Percentiles rank a stretch among this genome's conserved stretches.
These are phyloP conservation scores for Centella asiatica DNA, from an alignment of 129 eudicot species.

Conservation along the genomic window DNA sequence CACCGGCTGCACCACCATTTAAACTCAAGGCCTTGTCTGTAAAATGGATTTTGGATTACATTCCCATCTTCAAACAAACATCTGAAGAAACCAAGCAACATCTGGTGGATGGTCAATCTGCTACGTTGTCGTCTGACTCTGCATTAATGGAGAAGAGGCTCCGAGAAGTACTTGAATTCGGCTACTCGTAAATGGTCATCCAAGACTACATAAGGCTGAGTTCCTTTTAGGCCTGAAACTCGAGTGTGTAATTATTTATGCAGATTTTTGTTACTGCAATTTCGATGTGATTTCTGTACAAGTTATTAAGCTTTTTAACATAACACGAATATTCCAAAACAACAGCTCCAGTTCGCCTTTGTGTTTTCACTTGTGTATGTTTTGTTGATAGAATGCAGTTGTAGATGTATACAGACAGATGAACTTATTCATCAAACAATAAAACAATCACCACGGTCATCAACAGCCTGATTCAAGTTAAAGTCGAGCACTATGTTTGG, in stretches of 20 bases:
- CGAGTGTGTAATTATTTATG: neutral
- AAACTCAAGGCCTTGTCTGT: neutral
- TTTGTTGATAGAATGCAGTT: no score
- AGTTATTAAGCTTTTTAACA: no score
- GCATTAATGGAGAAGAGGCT: neutral
- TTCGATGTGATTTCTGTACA: neutral
- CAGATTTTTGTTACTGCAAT: neutral
- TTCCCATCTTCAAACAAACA: neutral
- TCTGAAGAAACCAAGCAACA: neutral
- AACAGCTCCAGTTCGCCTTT: no score
- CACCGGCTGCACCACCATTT: neutral
- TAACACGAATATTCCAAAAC: no score
- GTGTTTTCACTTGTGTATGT: no score
- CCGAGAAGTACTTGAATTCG: constrained; percentile 10
- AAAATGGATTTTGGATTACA: neutral
- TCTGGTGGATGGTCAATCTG: neutral
- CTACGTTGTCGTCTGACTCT: neutral
- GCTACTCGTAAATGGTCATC: constrained; percentile 1
- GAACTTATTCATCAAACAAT: no score
- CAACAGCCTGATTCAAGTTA: no score
- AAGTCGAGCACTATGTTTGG: no score
- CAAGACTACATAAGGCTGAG: neutral
- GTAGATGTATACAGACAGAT: no score
- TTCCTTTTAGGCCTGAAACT: neutral
- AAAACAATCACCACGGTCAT: no score